A percentile compares a stretch with the other conserved stretches of the same genome.
Conservation (phyloP, 1,284 basidiomycete species). For the Tilletia indica region DNA sequence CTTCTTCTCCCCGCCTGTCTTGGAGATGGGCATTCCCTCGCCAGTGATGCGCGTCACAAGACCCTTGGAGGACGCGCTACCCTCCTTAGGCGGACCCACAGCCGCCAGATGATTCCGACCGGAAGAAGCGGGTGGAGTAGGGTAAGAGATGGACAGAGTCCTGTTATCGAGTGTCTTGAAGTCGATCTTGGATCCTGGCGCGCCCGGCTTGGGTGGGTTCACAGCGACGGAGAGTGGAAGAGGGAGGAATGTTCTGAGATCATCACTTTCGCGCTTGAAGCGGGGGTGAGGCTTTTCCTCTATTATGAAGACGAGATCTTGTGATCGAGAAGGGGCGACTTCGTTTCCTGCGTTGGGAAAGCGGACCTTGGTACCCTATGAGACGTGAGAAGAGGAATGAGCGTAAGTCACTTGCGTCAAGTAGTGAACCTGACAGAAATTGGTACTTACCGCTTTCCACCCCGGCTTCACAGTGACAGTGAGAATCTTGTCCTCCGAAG, state of each 20-base stretch:
- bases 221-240: slow-evolving; percentile 48
- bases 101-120: slow-evolving; percentile 40
- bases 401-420: too few relatives aligned
- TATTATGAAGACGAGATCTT: slow-evolving; percentile 55
- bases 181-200: slow-evolving; percentile 32
- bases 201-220: slow-evolving; percentile 47
- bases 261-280: slow-evolving; percentile 51
- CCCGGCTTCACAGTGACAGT: slow-evolving; percentile 53
- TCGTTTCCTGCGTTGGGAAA: slow-evolving; percentile 53
- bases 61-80: slow-evolving; percentile 22
- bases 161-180: slow-evolving; percentile 47
- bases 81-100: slow-evolving; percentile 12
- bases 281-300: slow-evolving; percentile 50
- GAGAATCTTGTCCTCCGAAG: slow-evolving; percentile 83
- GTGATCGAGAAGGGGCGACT: slow-evolving; percentile 39
- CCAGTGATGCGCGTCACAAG: slow-evolving; percentile 49
- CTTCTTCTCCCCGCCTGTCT: slow-evolving; percentile 44
- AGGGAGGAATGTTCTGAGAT: slow-evolving; percentile 40
- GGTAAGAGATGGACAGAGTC: slow-evolving; percentile 46
- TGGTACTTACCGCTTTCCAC: slow-evolving; percentile 44
- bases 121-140: slow-evolving; percentile 26
- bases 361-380: slow-evolving; percentile 52
- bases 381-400: background rate
- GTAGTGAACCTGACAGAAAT: background rate
- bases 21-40: slow-evolving; percentile 54